Base-by-base conservation (phyloP, 2,329 filamentous ascomycete genomes). In the Curvularia sp. region DNA sequence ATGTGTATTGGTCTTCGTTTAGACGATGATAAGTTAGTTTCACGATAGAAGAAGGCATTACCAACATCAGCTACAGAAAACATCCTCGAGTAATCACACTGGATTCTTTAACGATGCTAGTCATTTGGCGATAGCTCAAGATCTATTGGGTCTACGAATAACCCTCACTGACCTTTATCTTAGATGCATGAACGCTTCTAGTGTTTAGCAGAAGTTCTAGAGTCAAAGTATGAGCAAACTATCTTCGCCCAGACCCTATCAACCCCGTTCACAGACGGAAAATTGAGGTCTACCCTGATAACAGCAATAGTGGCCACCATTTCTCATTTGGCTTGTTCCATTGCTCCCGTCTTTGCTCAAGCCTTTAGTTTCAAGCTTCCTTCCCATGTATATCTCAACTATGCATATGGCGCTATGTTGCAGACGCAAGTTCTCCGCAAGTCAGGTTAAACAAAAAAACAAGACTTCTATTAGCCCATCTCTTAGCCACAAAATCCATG, bases 1-100 rank as follows among this genome's bases (percentile, higher is more conserved):
- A 12, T n/a, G 8, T 52, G 25, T 13, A 60, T 64, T 34, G 34
- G 60, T 19, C 59, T 67, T 19, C 56, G 30, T n/a, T 62, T 60
- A 0, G 52, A 60, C 1, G 64, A 65, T 0, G 55, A 57, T 23
- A 53, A 55, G 21, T 47, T 27, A 9, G 19, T 46, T 1, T 13
- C 9, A 1, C 1, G 15, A 1, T 27, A 52, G 30, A 36, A 12
- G 19, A 36, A 12, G 19, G 25, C n/a, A 7, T 27, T n/a, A 7
- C 15, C 8, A 15, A 23, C 52, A n/a, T 53, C 51, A 5, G 43
- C 38, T 7, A 49, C 12, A 30, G 12, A 46, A 7, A 34, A 15
- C 13, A 5, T 15, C n/a, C n/a, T n/a, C 32, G 5, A 34, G 32
- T 13, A 34, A 5, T n/a, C 32, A 34, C 12, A 5, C 12, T n/a